Evolutionary conservation across 371 early-diverging fungal genomes (phyloP).

Genomic region (Capillidium rhysosporum): DNA sequence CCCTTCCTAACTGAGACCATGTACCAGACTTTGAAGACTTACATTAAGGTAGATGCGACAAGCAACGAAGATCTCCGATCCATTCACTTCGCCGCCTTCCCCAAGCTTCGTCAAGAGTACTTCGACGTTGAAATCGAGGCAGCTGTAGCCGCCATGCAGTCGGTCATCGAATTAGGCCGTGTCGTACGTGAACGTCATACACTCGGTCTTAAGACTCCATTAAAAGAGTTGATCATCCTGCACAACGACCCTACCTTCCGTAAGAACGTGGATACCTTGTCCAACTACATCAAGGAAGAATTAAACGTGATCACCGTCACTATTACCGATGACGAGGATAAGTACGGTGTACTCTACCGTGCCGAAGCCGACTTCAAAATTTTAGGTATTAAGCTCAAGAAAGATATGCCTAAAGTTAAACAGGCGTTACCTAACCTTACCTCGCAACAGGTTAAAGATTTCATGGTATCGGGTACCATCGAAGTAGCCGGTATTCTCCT

Average conservation of each 20-base stretch:
- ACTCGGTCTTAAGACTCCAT: slow-evolving; percentile 92
- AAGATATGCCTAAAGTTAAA: slow-evolving; percentile 72
- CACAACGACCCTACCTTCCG: slow-evolving; percentile 73
- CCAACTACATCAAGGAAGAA: slow-evolving; percentile 83
- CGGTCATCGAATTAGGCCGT: slow-evolving; percentile 94
- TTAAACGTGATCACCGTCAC: slow-evolving; percentile 74
- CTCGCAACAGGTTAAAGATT: slow-evolving; percentile 62
- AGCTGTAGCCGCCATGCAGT: slow-evolving; percentile 85
- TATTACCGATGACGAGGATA: slow-evolving; percentile 73
- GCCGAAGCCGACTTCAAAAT: slow-evolving; percentile 80
- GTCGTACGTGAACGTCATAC: slow-evolving; percentile 85
- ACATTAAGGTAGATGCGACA: slow-evolving; percentile 30
- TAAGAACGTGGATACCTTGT: slow-evolving; percentile 60
- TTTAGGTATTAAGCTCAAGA: slow-evolving; percentile 75
- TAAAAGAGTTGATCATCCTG: slow-evolving; percentile 85
- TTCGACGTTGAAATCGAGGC: slow-evolving; percentile 90
- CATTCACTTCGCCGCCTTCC: slow-evolving; percentile 86
- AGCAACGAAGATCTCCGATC: slow-evolving; percentile 56
- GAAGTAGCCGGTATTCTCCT: slow-evolving; percentile 64
- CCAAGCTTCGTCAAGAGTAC: slow-evolving; percentile 82
- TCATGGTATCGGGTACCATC: slow-evolving; percentile 41
- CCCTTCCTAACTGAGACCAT: slow-evolving; percentile 97
- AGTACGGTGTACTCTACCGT: slow-evolving; percentile 81
- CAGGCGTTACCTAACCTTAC: slow-evolving; percentile 64
- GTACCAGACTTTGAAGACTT: slow-evolving; percentile 81